These are phyloP conservation scores for Ophiostoma ulmi DNA, from an alignment of 2,329 filamentous ascomycete species.

Conservation along the genomic window DNA sequence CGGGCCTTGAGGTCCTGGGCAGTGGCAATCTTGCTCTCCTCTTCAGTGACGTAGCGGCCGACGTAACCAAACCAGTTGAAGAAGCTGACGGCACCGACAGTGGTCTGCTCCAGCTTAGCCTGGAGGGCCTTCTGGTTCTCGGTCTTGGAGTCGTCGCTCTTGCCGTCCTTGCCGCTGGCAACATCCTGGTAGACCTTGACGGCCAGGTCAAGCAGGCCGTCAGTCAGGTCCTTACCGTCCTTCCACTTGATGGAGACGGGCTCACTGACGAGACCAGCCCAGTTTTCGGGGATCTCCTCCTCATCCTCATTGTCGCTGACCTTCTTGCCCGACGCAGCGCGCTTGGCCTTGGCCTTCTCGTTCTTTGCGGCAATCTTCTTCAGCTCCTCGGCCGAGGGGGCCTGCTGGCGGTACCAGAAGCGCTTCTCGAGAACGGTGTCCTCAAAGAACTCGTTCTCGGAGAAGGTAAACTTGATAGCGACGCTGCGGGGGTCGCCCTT, in stretches of 20 bases:
- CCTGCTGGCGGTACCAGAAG: conserved; percentile 66
- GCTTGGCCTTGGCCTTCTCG: conserved; percentile 11
- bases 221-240: conserved; percentile 75
- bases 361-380: conserved; percentile 3
- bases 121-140: conserved; percentile 36
- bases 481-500: conserved; percentile 65
- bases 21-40: conserved; percentile 61
- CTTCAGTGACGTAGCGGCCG: conserved; percentile 62
- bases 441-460: conserved; percentile 75
- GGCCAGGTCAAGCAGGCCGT: conserved; percentile 70
- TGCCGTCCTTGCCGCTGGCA: conserved; percentile 7
- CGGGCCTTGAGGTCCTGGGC: conserved; percentile 47
- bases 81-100: conserved; percentile 67
- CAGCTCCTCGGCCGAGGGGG: neutral
- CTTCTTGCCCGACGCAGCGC: neutral
- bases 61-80: conserved; percentile 85
- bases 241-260: conserved; percentile 87
- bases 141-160: conserved; percentile 30
- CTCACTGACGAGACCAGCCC: conserved; percentile 76
- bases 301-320: neutral
- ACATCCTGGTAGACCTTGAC: conserved; percentile 63
- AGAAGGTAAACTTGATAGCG: conserved; percentile 71
- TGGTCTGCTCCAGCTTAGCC: conserved; percentile 54
- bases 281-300: conserved; percentile 37
- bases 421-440: conserved; percentile 79